Base-by-base conservation (phyloP, 805 yeast genomes). In the Lipomyces mesembrius region DNA sequence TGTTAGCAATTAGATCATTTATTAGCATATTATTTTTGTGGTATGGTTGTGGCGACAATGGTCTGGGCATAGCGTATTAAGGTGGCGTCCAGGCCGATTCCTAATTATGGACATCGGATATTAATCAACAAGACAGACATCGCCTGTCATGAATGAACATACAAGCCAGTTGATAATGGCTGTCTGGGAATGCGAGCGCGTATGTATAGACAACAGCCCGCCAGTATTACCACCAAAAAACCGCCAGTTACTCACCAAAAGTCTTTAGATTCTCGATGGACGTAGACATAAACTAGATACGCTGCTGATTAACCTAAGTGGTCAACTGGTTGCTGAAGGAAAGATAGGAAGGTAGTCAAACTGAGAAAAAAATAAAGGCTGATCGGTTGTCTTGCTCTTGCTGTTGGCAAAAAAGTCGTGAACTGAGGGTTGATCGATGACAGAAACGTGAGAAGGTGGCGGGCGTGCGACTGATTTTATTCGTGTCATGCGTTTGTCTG, bases 191-290 rank as follows among this genome's bases (percentile, higher is more conserved):
- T 25, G 27, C 27, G 27, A 25, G 27, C 27, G 27, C 27, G 27
- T 25, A 25, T 25, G 27, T 25, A 25, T 25, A 25, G n/a, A n/a
- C n/a, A n/a, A n/a, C n/a, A n/a, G n/a, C n/a, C 27, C 22, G 20
- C 22, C 49, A 43, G 14, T n/a, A 43, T 17, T n/a, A 43, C 20
- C 22, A 43, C 22, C 9, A n/a, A 6, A 17, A 43, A 43, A 43
- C 27, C 12, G 17, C 22, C 3, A n/a, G 49, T n/a, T 53, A 54
- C 70, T 14, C 53, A 77, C 79, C 81, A 78, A 81, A 81, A 71
- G 83, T 74, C 76, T 80, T 81, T 76, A 81, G 78, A 75, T 81
- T 80, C 85, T 94, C 96, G 87, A 94, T 91, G 83, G 97, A 91
- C 83, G 93, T 75, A 76, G 83, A 79, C 83, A 80, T 80, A 79